A percentile compares a stretch with the other conserved stretches of the same genome.
These are phyloP conservation scores for Lenwebbia sp. DNA, from an alignment of 345 rosid genomes.

Conservation along the genomic window DNA sequence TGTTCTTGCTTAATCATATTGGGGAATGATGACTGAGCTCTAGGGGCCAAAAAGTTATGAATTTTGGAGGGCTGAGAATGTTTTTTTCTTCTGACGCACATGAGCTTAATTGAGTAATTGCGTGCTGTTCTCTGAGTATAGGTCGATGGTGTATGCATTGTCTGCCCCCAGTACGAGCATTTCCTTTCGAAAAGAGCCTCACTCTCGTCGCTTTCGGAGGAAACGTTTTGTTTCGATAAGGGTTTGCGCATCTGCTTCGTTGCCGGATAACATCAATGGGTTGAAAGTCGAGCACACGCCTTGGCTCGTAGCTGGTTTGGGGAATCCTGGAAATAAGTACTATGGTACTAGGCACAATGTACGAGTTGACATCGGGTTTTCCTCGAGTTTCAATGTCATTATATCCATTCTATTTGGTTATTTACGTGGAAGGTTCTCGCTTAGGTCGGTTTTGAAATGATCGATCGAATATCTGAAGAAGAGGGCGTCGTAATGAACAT, in stretches of 20 bases:
- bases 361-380: not conserved
- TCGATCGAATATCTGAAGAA: constrained; percentile 49
- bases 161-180: constrained; percentile 36
- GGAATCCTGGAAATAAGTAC: constrained; percentile 92
- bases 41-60: not conserved
- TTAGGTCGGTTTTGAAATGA: constrained; percentile 94
- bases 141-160: constrained; percentile 59
- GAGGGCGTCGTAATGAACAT: constrained; percentile 65
- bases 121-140: constrained; percentile 1
- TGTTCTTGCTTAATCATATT: not conserved
- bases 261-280: constrained; percentile 19
- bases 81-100: not conserved
- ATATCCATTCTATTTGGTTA: not conserved
- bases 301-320: constrained; percentile 91
- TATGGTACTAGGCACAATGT: constrained; percentile 95
- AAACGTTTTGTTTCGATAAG: constrained; percentile 18
- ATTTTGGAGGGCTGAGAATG: not conserved
- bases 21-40: not conserved
- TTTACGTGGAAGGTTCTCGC: not conserved
- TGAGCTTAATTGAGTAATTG: not conserved
- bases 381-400: not conserved
- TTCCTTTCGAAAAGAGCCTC: constrained; percentile 16
- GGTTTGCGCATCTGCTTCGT: constrained; percentile 35
- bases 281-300: constrained; percentile 72
- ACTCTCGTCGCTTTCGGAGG: not conserved